Evolutionary conservation across 2,329 filamentous ascomycete genomes (phyloP), one percentile per base, ranked within the genome.

Genomic region (Huntiella abstrusa): DNA sequence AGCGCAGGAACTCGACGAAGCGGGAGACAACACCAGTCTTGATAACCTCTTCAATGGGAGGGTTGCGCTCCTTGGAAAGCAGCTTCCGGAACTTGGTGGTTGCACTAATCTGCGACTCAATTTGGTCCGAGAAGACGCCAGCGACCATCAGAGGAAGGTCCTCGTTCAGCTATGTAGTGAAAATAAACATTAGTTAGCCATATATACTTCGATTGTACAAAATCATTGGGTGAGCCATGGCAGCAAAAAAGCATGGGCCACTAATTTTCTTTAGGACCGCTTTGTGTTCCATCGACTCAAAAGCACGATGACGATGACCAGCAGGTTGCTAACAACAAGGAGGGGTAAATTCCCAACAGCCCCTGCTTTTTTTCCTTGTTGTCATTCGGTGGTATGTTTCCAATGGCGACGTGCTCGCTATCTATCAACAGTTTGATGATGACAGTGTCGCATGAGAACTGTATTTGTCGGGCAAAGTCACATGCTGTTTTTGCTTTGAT

Each of bases 31-130:
- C 91, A 59, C 91, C 91, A 50, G 91, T 96, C 74, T 96, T 93
- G 66, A 98, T 98, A 55, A 98, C 91, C 61, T 92, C 86, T 69
- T 98, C 91, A 61, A 98, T 98, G 40, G 91, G 91, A 41, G 91
- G 91, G 69, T 98, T 98, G 60, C 91, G 84, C 71, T 98, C 91
- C 70, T 98, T 98, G 54, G 86, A 95, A 22, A 98, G 71, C 37
- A 98, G 75, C 73, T 98, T 98, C 62, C 91, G 75, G 73, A 98
- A 98, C 65, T 94, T 95, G 55, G 91, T 98, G 22, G 91, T 98
- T 49, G 88, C 86, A 66, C 88, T 80, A 56, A 98, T 98, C 67
- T 98, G 91, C 55, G 83, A 75, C 61, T 98, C 91, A 65, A 98
- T 95, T 66, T 96, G 86, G 54, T 98, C 88, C 53, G 91, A 98